These are phyloP conservation scores for Boletus sp. DNA, from an alignment of 768 basidiomycete genomes.

Conservation along the genomic window DNA sequence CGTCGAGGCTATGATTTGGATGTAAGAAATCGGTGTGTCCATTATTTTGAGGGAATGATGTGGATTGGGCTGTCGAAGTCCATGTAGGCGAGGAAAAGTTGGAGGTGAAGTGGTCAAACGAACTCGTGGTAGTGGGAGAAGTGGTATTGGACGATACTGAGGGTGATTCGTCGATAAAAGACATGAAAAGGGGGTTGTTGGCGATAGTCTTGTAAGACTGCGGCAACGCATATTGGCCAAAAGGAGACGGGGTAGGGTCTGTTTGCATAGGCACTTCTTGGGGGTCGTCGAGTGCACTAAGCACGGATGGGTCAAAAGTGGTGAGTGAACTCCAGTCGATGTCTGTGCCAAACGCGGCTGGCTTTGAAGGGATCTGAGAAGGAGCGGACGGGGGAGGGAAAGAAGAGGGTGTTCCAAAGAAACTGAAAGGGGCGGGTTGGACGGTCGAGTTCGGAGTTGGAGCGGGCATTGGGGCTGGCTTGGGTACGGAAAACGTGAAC, in stretches of 20 bases:
- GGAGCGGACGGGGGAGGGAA: constrained; percentile 27
- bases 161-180: constrained; percentile 60
- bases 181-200: constrained; percentile 80
- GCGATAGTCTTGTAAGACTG: constrained; percentile 73
- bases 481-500: constrained; percentile 82
- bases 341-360: constrained; percentile 23
- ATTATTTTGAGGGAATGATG: constrained; percentile 18
- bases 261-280: constrained; percentile 56
- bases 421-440: constrained; percentile 23
- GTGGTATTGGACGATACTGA: constrained; percentile 20
- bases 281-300: constrained; percentile 62
- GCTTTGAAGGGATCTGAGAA: constrained; percentile 29
- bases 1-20: constrained; percentile 35
- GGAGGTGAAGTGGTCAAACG: constrained; percentile 44
- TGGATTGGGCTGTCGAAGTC: constrained; percentile 15
- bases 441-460: constrained; percentile 19
- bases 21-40: constrained; percentile 25
- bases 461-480: constrained; percentile 28
- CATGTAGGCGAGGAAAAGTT: constrained; percentile 39
- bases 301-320: constrained; percentile 65
- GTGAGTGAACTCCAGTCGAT: constrained; percentile 65
- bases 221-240: constrained; percentile 46
- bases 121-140: constrained; percentile 12
- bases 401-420: constrained; percentile 25
- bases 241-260: constrained; percentile 48